These are phyloP conservation scores for Dorcoceras hygrometricum DNA, from an alignment of 257 asterid species.

Conservation along the genomic window DNA sequence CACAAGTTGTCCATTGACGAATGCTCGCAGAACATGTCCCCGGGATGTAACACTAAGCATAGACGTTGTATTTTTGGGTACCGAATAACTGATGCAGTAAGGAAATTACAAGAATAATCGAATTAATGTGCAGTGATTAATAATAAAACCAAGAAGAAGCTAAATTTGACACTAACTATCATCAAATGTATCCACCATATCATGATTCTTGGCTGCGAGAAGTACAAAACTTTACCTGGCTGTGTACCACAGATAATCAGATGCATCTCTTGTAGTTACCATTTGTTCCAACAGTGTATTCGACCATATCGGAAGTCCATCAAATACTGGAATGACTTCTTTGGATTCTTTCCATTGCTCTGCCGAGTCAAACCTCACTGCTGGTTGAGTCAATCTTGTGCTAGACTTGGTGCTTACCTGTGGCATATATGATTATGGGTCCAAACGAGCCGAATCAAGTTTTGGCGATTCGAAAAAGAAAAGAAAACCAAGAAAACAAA, in stretches of 20 bases:
- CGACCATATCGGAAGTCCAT: slow-evolving; percentile 41
- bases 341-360: slow-evolving; percentile 53
- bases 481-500: background rate
- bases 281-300: slow-evolving; percentile 68
- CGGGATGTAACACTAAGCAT: slow-evolving; percentile 47
- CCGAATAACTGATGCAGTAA: slow-evolving; percentile 39
- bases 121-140: too few relatives aligned
- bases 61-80: slow-evolving; percentile 31
- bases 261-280: slow-evolving; percentile 67
- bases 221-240: slow-evolving; percentile 37
- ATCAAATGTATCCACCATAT: too few relatives aligned
- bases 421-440: background rate
- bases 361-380: slow-evolving; percentile 40
- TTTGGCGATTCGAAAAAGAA: too few relatives aligned
- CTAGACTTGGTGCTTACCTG: slow-evolving; percentile 51
- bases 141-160: too few relatives aligned
- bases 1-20: slow-evolving; percentile 55
- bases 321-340: slow-evolving; percentile 50
- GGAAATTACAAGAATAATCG: background rate
- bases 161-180: too few relatives aligned
- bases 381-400: slow-evolving; percentile 45
- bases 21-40: slow-evolving; percentile 69
- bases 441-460: background rate
- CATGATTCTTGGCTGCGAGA: too few relatives aligned
- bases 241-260: slow-evolving; percentile 91